These are phyloP conservation scores for Cenchrus fungigraminus DNA, from an alignment of 176 grass and related monocot genomes.

Conservation along the genomic window DNA sequence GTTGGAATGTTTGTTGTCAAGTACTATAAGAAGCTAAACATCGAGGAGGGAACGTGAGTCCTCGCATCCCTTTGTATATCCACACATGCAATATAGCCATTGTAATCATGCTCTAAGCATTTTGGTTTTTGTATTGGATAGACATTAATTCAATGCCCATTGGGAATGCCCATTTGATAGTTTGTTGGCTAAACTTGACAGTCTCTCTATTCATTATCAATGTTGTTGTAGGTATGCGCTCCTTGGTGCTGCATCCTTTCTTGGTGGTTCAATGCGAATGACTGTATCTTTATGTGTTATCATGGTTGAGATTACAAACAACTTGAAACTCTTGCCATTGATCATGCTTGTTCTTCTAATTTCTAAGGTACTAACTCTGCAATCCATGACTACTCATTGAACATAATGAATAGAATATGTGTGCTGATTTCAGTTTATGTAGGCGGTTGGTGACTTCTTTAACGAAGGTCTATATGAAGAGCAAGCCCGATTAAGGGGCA, in stretches of 20 bases:
- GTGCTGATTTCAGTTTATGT: constrained; percentile 46
- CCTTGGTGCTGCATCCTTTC: constrained; percentile 98
- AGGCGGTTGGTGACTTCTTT: constrained; percentile 98
- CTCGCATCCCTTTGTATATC: constrained; percentile 22
- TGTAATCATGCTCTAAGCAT: constrained; percentile 3
- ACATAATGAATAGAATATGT: constrained; percentile 27
- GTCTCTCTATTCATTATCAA: constrained; percentile 14
- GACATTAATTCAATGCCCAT: neutral
- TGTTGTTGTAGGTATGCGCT: constrained; percentile 82
- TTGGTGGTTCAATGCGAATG: constrained; percentile 99
- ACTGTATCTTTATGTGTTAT: constrained; percentile 99
- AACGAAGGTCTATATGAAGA: constrained; percentile 95
- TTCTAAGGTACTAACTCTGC: constrained; percentile 75
- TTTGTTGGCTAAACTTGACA: neutral
- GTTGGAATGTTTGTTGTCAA: constrained; percentile 98
- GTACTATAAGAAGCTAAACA: constrained; percentile 90
- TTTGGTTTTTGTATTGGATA: constrained; percentile 14
- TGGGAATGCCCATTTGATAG: neutral
- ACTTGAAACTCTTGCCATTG: constrained; percentile 92
- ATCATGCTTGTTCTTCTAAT: constrained; percentile 99
- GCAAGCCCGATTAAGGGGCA: constrained; percentile 84
- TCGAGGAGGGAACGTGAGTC: constrained; percentile 99
- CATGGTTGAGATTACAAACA: constrained; percentile 99
- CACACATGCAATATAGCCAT: constrained; percentile 9
- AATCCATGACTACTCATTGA: constrained; percentile 36